Conservation (phyloP, 371 early-diverging fungal species). For the Fennellomyces sp. region DNA sequence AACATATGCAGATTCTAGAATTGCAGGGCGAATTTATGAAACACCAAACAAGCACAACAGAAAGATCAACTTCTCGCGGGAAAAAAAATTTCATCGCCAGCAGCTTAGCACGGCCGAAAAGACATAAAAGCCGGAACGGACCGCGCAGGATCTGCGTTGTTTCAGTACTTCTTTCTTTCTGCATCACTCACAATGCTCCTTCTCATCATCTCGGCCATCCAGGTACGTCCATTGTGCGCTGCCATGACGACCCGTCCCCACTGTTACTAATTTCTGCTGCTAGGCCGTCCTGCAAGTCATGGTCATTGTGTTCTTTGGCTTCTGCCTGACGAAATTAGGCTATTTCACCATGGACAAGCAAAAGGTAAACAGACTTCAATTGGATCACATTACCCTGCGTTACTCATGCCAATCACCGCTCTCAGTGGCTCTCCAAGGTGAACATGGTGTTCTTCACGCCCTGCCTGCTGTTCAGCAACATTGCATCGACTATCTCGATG, state of each 20-base stretch:
- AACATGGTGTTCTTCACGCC: conserved; percentile 79
- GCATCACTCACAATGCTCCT: conserved; percentile 10
- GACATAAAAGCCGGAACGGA: background rate
- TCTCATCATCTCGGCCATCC: conserved; percentile 20
- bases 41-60: conserved; percentile 3
- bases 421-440: conserved; percentile 67
- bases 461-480: conserved; percentile 75
- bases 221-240: conserved; percentile 3
- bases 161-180: background rate
- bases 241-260: background rate
- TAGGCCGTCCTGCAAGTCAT: conserved; percentile 67
- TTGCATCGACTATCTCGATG: conserved; percentile 65
- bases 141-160: background rate
- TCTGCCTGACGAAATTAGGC: conserved; percentile 45
- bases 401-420: background rate
- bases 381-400: no score
- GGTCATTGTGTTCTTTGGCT: conserved; percentile 56
- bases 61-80: background rate
- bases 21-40: conserved; percentile 4
- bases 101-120: background rate
- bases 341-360: conserved; percentile 54
- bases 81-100: conserved; percentile 4
- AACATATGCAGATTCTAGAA: conserved; percentile 6
- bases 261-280: background rate
- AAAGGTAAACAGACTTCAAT: conserved; percentile 55